Base-by-base conservation (phyloP, 352 stramenopile genomes). In the Peronosclerospora sorghi region DNA sequence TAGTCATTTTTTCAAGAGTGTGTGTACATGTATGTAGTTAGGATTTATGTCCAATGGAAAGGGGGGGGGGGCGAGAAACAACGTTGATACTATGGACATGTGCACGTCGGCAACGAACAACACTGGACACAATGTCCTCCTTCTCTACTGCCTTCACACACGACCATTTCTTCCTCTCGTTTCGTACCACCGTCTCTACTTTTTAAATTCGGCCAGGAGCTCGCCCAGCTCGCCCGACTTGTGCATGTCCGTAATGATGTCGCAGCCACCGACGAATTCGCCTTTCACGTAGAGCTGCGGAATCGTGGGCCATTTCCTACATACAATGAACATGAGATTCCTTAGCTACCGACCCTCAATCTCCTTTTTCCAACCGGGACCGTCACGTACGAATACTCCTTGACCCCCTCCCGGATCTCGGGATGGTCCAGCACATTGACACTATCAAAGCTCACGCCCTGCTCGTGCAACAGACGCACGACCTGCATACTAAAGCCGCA, bases 351-450 rank as follows among this genome's bases (percentile, higher is more conserved):
- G 2, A 43, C 23, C 24, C 10, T 43, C 24, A 35, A n/a, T 10
- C 5, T 41, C 1, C 13, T 43, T 6, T 18, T 41, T 36, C 12
- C 7, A 10, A 40, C 6, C 26, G 26, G 44, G 2, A 13, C 21
- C 2, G 5, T 13, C 5, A 91, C 83, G 62, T 75, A 95, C 85
- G 88, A 96, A 69, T 94, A 99, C 51, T 97, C 90, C 82, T 99
- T 99, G 63, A 99, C 84, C 44, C 95, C 96, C 50, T 99, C 95
- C 32, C 96, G 81, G 56, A 99, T 96, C 58, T 96, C 87, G 13
- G 95, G 88, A 75, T 98, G 96, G 72, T 98, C 94, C 30, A 99
- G 75, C 39, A 99, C 94, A 78, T 99, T 98, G 32, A 99, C 94
- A 45, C 79, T 96, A 64, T 91, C 76, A 77, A 99, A 99, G 59